Evolutionary conservation across 2,329 filamentous ascomycete genomes (phyloP).

Genomic region (Helicocarpus griseus): DNA sequence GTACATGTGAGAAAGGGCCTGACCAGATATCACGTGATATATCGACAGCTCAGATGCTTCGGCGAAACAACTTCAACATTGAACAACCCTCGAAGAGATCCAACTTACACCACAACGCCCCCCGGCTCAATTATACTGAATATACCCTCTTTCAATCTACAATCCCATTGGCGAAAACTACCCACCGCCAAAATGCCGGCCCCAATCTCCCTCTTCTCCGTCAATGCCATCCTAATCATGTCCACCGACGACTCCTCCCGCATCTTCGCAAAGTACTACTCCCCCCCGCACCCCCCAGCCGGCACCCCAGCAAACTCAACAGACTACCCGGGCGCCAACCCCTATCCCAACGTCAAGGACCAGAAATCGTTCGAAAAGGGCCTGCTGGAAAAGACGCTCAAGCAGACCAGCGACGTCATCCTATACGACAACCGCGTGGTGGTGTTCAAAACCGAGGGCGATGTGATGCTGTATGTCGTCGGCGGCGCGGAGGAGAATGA

Average conservation of each 20-base stretch:
- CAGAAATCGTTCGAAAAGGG: conserved; percentile 97
- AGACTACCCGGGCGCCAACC: conserved; percentile 57
- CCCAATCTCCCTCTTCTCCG: conserved; percentile 64
- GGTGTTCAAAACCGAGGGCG: conserved; percentile 95
- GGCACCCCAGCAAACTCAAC: conserved; percentile 45
- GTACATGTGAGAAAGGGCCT: background rate
- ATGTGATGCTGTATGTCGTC: conserved; percentile 93
- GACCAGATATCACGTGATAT: background rate
- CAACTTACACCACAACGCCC: too few species aligned
- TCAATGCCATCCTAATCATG: conserved; percentile 70
- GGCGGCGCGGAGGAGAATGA: conserved; percentile 92
- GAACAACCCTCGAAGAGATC: too few species aligned
- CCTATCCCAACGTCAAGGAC: conserved; percentile 81
- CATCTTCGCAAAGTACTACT: conserved; percentile 92
- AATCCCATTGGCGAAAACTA: background rate
- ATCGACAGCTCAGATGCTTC: background rate
- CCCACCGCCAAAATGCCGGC: conserved; percentile 51
- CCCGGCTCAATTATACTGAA: too few species aligned
- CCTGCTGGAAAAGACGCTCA: conserved; percentile 87
- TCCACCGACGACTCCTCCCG: conserved; percentile 79
- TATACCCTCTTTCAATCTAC: too few species aligned
- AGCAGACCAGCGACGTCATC: conserved; percentile 91
- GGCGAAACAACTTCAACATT: too few species aligned
- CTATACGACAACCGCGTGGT: conserved; percentile 95
- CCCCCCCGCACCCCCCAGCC: conserved; percentile 57